Percentiles rank a stretch among this genome's conserved stretches.
Conservation (phyloP, 768 basidiomycete genomes). For the Serendipita sp. region DNA sequence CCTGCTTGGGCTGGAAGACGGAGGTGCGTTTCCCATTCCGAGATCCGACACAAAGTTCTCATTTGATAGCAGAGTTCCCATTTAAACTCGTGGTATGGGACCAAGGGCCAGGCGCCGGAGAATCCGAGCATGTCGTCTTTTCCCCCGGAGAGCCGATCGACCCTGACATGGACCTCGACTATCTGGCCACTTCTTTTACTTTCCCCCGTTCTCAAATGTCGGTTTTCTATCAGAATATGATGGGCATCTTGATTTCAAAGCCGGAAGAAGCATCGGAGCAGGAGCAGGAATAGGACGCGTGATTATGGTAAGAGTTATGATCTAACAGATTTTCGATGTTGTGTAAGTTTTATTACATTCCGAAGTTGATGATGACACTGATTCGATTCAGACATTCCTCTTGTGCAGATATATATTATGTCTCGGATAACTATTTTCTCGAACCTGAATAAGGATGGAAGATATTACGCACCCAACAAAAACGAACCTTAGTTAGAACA, state of each 20-base stretch:
- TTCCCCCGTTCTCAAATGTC: not conserved
- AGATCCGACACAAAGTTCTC: not conserved
- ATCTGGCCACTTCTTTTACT: not conserved
- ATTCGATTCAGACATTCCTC: no score
- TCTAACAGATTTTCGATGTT: no score
- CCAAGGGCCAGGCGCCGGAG: not conserved
- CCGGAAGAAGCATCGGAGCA: not conserved
- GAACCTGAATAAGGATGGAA: no score
- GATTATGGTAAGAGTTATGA: not conserved
- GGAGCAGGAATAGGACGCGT: no score
- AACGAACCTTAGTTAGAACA: no score
- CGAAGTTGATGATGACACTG: no score
- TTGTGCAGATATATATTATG: no score
- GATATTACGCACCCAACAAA: no score
- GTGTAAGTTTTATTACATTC: no score
- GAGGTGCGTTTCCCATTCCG: not conserved
- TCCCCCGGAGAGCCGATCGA: not conserved
- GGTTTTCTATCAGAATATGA: constrained; percentile 4
- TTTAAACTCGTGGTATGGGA: constrained; percentile 2
- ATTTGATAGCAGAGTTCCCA: not conserved
- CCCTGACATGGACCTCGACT: not conserved
- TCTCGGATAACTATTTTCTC: no score
- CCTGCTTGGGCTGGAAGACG: not conserved
- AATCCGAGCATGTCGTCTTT: not conserved
- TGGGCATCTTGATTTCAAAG: not conserved